These are phyloP conservation scores for Fusarium liriodendri DNA, from an alignment of 2,329 filamentous ascomycete species.

Conservation along the genomic window DNA sequence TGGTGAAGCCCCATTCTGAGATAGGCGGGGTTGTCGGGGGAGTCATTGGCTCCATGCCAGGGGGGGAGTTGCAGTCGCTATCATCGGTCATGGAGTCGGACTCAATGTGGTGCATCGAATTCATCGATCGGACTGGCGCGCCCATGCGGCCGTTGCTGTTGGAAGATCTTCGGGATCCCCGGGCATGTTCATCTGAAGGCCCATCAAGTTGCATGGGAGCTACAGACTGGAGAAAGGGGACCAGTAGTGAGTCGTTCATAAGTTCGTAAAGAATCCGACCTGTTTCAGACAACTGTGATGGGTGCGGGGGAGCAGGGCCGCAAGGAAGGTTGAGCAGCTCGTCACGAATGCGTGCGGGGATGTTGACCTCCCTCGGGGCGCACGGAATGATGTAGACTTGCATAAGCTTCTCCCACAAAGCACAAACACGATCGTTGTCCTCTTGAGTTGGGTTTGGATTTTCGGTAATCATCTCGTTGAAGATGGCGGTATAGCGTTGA, in stretches of 20 bases:
- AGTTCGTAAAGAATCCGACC: constrained; percentile 92
- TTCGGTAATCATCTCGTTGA: constrained; percentile 57
- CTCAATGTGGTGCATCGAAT: constrained; percentile 59
- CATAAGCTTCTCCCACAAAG: constrained; percentile 88
- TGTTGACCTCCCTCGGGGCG: constrained; percentile 87
- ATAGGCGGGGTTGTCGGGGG: constrained; percentile 79
- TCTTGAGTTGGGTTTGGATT: constrained; percentile 51
- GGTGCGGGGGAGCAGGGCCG: constrained; percentile 75
- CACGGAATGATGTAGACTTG: constrained; percentile 91
- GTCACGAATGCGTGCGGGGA: constrained; percentile 87
- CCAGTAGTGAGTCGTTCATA: constrained; percentile 96
- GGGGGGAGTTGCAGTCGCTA: constrained; percentile 69
- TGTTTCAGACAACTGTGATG: constrained; percentile 82
- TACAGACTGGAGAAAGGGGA: constrained; percentile 87
- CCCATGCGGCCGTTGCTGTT: constrained; percentile 50
- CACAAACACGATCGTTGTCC: constrained; percentile 74
- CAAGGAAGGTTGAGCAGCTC: constrained; percentile 70
- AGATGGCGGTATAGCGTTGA: constrained; percentile 78
- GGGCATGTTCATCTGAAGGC: constrained; percentile 50
- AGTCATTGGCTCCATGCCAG: constrained; percentile 73
- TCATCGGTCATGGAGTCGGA: constrained; percentile 71
- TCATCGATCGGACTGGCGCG: constrained; percentile 47
- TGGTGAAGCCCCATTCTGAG: constrained; percentile 64
- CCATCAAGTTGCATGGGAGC: constrained; percentile 51
- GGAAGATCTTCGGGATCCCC: constrained; percentile 57